Base-by-base conservation (phyloP, 257 asterid genomes). In the Solanum megistacrolobum region DNA sequence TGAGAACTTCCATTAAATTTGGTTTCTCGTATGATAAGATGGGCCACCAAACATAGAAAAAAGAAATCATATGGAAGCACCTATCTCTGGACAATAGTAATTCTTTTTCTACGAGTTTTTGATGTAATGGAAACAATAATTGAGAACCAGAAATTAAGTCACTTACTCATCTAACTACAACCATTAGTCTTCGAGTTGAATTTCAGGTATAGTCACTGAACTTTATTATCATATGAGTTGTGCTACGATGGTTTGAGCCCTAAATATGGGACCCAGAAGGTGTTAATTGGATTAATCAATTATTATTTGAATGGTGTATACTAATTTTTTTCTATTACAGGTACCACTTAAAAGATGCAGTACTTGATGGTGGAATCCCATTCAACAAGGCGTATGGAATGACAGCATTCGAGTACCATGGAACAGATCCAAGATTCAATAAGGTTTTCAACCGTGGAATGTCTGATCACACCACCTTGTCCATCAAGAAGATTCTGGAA, bases 331-430 rank as follows among this genome's bases (percentile, higher is more conserved):
- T n/a, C n/a, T n/a, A n/a, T 76, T 38, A n/a, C 21, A 96, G 99
- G 99, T 94, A 93, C 89, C 95, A 94, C 87, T 83, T 97, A 1
- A 96, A 94, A 87, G 99, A 97, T 83, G 97, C 99, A 1, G 95
- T 97, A 85, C 92, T 97, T 29, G 98, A 96, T 12, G 99, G 99
- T 11, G 99, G 98, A 69, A 92, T 93, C 18, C 97, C 99, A 3
- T 95, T 96, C 89, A 92, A 95, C 92, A 96, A 92, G 68, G 98
- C 99, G 0, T 93, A 97, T 76, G 98, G 98, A 84, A 92, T 94
- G 98, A 93, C 89, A 4, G 95, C 96, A 62, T 97, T 95, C 25
- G 98, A 96, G 9, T 97, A 97, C 85, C 95, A 91, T 75, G 98
- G 96, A 36, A 94, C 91, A 12, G 98, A 97, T 48, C 92, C 93